Percentiles rank a stretch among this genome's conserved stretches.
Conservation (phyloP, 2,329 filamentous ascomycete species). For the Graphilbum ipis-grandicollis region DNA sequence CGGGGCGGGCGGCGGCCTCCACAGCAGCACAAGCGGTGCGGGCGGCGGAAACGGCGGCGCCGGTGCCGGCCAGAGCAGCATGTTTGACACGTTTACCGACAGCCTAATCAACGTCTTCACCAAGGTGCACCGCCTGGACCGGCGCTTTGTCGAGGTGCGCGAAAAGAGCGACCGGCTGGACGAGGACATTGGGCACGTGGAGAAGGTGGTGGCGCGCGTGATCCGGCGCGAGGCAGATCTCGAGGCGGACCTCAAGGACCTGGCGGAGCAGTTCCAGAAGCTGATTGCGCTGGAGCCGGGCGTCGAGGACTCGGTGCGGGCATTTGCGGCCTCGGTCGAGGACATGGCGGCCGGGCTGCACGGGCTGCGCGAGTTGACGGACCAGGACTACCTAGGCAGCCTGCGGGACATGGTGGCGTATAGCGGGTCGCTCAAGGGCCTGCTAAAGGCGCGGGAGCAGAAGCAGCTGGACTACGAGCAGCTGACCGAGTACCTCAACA, state of each 20-base stretch:
- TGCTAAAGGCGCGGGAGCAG: slow-evolving; percentile 86
- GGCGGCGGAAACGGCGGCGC: slow-evolving; percentile 33
- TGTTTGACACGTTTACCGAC: slow-evolving; percentile 91
- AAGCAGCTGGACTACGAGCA: slow-evolving; percentile 97
- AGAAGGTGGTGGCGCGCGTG: slow-evolving; percentile 88
- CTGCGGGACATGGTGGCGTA: slow-evolving; percentile 94
- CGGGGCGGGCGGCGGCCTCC: slow-evolving; percentile 24
- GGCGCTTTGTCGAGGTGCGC: slow-evolving; percentile 82
- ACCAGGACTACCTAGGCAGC: slow-evolving; percentile 87
- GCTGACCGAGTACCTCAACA: slow-evolving; percentile 86
- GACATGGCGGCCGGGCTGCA: slow-evolving; percentile 66
- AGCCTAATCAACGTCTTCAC: slow-evolving; percentile 95
- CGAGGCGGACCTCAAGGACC: slow-evolving; percentile 72
- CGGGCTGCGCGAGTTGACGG: slow-evolving; percentile 73
- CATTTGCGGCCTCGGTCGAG: slow-evolving; percentile 74
- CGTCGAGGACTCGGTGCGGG: slow-evolving; percentile 64
- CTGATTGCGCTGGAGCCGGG: slow-evolving; percentile 79
- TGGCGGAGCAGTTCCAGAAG: slow-evolving; percentile 89
- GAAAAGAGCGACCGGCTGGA: slow-evolving; percentile 89
- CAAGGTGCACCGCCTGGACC: slow-evolving; percentile 89
- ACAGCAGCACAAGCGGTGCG: slow-evolving; percentile 19
- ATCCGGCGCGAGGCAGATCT: slow-evolving; percentile 76
- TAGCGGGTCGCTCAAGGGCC: slow-evolving; percentile 65
- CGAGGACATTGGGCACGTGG: slow-evolving; percentile 80
- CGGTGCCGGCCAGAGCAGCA: slow-evolving; percentile 15